Percentiles rank a stretch among this genome's conserved stretches.
phyloP scores from a whole-genome alignment of 2,329 filamentous ascomycete genomes.

The Coleophoma eucalyptorum region DNA sequence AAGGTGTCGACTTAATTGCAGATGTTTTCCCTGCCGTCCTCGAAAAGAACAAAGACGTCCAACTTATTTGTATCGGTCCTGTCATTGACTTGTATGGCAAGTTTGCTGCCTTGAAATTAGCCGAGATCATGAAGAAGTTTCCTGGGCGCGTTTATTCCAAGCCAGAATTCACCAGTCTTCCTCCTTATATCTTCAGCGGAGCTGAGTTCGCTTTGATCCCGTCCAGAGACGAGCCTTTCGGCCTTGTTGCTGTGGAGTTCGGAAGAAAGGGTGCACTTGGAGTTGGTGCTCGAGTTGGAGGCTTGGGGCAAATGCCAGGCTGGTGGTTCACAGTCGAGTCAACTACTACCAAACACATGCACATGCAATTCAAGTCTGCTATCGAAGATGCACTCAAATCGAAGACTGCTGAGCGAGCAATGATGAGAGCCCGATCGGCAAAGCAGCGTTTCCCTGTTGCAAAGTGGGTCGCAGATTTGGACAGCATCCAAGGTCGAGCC shows the following conservation, averaged over 20 bases:
- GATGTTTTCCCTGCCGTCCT: slow-evolving; percentile 61
- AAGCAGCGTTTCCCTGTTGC: slow-evolving; percentile 65
- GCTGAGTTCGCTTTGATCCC: slow-evolving; percentile 67
- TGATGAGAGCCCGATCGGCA: slow-evolving; percentile 61
- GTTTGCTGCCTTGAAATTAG: slow-evolving; percentile 61
- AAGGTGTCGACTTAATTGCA: slow-evolving; percentile 63
- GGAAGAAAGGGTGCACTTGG: slow-evolving; percentile 65
- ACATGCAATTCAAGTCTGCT: slow-evolving; percentile 60
- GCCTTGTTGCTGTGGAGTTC: slow-evolving; percentile 64
- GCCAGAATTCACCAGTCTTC: slow-evolving; percentile 61
- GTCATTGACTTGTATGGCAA: slow-evolving; percentile 66
- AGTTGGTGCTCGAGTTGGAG: slow-evolving; percentile 61
- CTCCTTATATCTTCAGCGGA: slow-evolving; percentile 61
- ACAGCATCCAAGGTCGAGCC: slow-evolving; percentile 56
- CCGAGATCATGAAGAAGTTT: slow-evolving; percentile 59
- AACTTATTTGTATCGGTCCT: slow-evolving; percentile 59
- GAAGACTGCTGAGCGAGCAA: slow-evolving; percentile 47
- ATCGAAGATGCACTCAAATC: slow-evolving; percentile 57
- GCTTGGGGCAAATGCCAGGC: slow-evolving; percentile 65
- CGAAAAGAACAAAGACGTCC: slow-evolving; percentile 53
- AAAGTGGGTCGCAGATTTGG: slow-evolving; percentile 61
- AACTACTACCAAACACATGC: slow-evolving; percentile 55
- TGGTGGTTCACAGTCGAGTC: slow-evolving; percentile 69
- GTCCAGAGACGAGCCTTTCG: slow-evolving; percentile 64
- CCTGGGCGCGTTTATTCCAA: slow-evolving; percentile 61